These are phyloP conservation scores for Annona cherimola DNA, from an alignment of 164 flowering plant species.

Conservation along the genomic window DNA sequence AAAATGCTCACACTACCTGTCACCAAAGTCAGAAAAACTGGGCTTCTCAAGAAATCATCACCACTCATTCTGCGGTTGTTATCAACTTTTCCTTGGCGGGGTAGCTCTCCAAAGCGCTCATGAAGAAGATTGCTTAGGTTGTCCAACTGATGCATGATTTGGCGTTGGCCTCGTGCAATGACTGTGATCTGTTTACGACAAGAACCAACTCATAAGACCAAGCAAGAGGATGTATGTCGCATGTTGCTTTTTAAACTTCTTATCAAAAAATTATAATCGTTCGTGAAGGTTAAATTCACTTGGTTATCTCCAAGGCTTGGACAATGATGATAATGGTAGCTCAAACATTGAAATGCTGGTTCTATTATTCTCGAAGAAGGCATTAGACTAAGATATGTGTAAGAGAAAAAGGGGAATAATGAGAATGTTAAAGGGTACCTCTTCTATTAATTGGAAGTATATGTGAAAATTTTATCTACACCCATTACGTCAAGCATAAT, in stretches of 20 bases:
- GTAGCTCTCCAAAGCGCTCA: conserved; percentile 37
- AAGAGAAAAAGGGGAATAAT: not conserved
- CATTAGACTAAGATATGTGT: not conserved
- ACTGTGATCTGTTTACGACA: conserved; percentile 39
- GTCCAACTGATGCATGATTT: conserved; percentile 75
- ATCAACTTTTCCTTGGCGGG: conserved; percentile 35
- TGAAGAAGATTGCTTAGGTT: conserved; percentile 54
- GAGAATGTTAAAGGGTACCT: conserved; percentile 39
- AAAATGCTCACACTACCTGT: conserved; percentile 51
- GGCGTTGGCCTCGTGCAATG: conserved; percentile 66
- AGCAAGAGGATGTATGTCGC: too few relatives aligned
- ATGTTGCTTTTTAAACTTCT: too few relatives aligned
- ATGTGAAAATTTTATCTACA: too few relatives aligned
- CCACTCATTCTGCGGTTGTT: conserved; percentile 16
- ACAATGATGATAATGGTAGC: too few relatives aligned
- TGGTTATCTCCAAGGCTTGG: too few relatives aligned
- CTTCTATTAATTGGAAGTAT: conserved; percentile 62
- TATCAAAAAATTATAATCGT: too few relatives aligned
- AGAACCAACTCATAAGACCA: not conserved
- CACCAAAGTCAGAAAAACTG: conserved; percentile 48
- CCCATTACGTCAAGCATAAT: too few relatives aligned
- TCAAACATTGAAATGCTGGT: too few relatives aligned
- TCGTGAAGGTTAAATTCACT: too few relatives aligned
- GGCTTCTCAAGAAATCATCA: conserved; percentile 30
- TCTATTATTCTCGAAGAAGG: not conserved